Conservation (phyloP, 1,139 yeast genomes). For the Debaryomyces nepalensis region DNA sequence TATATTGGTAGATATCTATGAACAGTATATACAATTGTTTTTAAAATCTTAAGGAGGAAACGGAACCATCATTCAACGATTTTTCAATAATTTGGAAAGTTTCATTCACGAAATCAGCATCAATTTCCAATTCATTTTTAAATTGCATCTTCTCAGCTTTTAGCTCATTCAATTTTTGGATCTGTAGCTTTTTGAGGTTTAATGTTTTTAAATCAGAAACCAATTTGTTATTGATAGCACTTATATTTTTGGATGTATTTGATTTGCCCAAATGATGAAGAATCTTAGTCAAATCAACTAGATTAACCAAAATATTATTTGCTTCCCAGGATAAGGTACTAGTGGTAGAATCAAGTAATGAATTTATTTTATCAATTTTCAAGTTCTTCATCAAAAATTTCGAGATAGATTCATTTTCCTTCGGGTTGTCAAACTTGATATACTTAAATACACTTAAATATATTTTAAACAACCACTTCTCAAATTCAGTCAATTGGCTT, state of each 20-base stretch:
- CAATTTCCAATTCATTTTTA: constrained; percentile 17
- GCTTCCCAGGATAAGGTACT: constrained; percentile 25
- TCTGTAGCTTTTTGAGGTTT: constrained; percentile 21
- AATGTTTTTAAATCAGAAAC: constrained; percentile 20
- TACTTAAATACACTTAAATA: constrained; percentile 32
- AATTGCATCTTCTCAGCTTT: constrained; percentile 13
- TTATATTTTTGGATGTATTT: constrained; percentile 1
- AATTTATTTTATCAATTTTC: constrained; percentile 30
- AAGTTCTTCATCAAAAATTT: constrained; percentile 39
- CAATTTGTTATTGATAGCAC: constrained; percentile 10
- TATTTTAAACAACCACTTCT: constrained; percentile 30
- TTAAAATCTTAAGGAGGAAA: constrained; percentile 18
- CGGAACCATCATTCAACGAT: constrained; percentile 23
- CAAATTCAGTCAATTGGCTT: constrained; percentile 22
- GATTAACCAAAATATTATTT: constrained; percentile 26
- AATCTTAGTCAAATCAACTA: constrained; percentile 35
- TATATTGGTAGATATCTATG: constrained; percentile 4
- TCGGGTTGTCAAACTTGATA: constrained; percentile 26
- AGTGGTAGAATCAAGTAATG: constrained; percentile 19
- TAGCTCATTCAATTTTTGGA: constrained; percentile 21
- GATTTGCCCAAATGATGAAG: constrained; percentile 17
- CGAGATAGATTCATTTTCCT: constrained; percentile 32
- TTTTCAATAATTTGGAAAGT: constrained; percentile 22
- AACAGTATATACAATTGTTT: constrained; percentile 7
- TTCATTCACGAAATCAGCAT: constrained; percentile 12